Conservation (phyloP, 148 eudicot species). For the Silene latifolia region DNA sequence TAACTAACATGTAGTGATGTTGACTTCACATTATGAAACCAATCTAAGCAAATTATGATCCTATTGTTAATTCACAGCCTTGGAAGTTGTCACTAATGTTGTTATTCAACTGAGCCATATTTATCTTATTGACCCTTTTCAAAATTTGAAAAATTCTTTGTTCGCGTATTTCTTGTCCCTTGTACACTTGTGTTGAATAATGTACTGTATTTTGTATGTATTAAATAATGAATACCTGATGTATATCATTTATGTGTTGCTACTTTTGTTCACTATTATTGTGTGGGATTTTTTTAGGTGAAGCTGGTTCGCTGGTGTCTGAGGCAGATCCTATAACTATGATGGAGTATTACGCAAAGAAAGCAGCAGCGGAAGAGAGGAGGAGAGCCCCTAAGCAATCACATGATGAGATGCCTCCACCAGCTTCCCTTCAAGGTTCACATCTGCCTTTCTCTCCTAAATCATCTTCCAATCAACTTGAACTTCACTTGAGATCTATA, state of each 20-base stretch:
- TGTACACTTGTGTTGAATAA: background rate
- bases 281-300: conserved; percentile 38
- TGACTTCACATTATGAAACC: background rate
- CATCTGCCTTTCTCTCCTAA: background rate
- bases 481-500: background rate
- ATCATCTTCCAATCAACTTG: background rate
- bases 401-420: conserved; percentile 98
- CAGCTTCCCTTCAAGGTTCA: conserved; percentile 44
- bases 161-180: background rate
- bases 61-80: background rate
- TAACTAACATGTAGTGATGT: background rate
- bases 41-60: background rate
- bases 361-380: conserved; percentile 92
- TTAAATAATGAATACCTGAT: background rate
- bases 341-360: conserved; percentile 96
- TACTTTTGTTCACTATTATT: background rate
- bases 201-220: background rate
- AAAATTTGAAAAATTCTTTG: background rate
- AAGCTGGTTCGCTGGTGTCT: conserved; percentile 41
- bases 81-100: background rate
- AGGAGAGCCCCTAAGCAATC: conserved; percentile 71
- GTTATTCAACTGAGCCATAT: background rate
- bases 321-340: conserved; percentile 84
- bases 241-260: background rate
- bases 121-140: background rate